A percentile compares a stretch with the other conserved stretches of the same genome.
Conservation (phyloP, 2,329 filamentous ascomycete species). For the Ceratocystis alfenasii region DNA sequence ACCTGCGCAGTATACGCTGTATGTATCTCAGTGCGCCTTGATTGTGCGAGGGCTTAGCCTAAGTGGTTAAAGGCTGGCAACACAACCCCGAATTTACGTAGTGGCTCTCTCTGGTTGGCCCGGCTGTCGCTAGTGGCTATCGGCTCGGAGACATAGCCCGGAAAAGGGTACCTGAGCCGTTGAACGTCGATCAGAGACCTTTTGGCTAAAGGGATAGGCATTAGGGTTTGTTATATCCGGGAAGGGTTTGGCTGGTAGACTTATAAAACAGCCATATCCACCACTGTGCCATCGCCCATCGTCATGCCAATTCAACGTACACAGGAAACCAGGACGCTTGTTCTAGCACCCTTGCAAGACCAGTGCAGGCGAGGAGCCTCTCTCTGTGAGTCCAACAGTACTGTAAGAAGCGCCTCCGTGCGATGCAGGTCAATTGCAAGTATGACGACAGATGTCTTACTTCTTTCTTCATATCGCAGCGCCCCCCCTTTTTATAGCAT, state of each 20-base stretch:
- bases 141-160: neutral
- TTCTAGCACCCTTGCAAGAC: no score
- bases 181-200: neutral
- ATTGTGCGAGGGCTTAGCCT: neutral
- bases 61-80: neutral
- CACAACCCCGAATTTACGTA: neutral
- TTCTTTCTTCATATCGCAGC: neutral
- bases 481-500: neutral
- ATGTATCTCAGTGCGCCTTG: no score
- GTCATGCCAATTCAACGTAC: no score
- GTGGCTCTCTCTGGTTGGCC: no score
- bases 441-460: no score
- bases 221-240: neutral
- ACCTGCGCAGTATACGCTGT: neutral
- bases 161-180: neutral
- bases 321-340: no score
- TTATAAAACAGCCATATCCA: neutral
- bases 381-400: neutral
- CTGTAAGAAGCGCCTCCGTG: no score
- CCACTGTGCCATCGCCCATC: no score
- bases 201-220: neutral
- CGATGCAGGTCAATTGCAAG: no score
- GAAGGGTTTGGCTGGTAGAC: neutral
- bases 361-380: neutral
- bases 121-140: neutral